Percentiles rank a stretch among this genome's conserved stretches.
These are phyloP conservation scores for Petrea volubilis DNA, from an alignment of 257 asterid genomes.

Conservation along the genomic window DNA sequence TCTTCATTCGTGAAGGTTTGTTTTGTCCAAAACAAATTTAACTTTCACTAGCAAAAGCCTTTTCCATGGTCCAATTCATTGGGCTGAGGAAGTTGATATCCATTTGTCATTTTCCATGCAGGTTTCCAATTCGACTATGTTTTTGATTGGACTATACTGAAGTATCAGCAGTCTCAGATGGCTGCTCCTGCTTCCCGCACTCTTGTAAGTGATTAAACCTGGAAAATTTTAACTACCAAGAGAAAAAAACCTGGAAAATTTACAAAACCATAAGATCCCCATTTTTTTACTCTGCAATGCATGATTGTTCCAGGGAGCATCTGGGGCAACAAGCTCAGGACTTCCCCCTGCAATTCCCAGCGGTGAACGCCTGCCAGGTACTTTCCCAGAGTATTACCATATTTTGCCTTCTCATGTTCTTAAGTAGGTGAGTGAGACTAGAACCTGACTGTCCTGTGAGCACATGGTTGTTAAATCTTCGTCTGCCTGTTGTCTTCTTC, in stretches of 20 bases:
- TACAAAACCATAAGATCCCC: background rate
- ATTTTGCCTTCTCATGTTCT: constrained; percentile 2
- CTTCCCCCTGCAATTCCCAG: constrained; percentile 83
- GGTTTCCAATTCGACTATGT: constrained; percentile 97
- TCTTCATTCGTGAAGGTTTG: constrained; percentile 96
- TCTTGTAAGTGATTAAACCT: constrained; percentile 50
- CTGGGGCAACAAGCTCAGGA: constrained; percentile 83
- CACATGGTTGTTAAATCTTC: background rate
- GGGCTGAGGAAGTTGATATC: background rate
- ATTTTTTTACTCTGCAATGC: background rate
- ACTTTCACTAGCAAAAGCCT: background rate
- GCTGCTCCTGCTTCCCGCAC: constrained; percentile 79
- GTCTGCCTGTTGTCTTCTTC: too few species aligned
- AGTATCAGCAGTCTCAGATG: constrained; percentile 94
- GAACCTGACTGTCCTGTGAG: background rate
- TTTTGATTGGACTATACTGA: constrained; percentile 97
- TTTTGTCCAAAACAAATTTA: constrained; percentile 2
- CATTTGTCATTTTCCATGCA: constrained; percentile 28
- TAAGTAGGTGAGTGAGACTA: background rate
- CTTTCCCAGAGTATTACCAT: constrained; percentile 6
- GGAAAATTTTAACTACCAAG: too few species aligned
- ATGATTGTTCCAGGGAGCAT: constrained; percentile 57
- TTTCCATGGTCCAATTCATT: background rate
- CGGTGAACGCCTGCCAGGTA: constrained; percentile 73
- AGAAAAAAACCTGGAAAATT: background rate